Evolutionary conservation across 1,139 yeast genomes (phyloP).

Genomic region (Wickerhamomyces sp.): DNA sequence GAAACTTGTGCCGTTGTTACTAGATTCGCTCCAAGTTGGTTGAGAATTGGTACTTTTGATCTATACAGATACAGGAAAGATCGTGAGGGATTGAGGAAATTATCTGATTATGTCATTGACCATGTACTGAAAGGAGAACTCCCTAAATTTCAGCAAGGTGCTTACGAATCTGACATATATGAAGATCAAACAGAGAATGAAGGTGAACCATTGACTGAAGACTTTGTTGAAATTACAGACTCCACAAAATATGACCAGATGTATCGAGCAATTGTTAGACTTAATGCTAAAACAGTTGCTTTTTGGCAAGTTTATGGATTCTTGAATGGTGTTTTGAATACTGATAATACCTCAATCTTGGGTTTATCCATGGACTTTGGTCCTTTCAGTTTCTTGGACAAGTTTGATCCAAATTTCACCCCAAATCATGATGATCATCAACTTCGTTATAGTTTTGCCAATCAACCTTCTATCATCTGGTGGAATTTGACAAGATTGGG

Average conservation of each 20-base stretch:
- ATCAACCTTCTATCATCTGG: constrained; percentile 86
- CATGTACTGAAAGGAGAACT: constrained; percentile 48
- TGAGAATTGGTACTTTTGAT: constrained; percentile 88
- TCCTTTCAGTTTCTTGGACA: constrained; percentile 87
- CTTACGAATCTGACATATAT: constrained; percentile 23
- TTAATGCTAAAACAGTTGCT: constrained; percentile 79
- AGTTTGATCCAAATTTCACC: constrained; percentile 74
- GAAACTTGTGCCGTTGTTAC: constrained; percentile 86
- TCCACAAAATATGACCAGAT: constrained; percentile 64
- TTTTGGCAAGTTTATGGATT: constrained; percentile 91
- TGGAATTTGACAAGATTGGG: constrained; percentile 89
- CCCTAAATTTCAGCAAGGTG: constrained; percentile 29
- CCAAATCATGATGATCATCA: constrained; percentile 86
- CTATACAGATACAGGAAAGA: constrained; percentile 73
- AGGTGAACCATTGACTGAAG: constrained; percentile 3
- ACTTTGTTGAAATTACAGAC: constrained; percentile 28
- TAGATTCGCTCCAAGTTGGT: constrained; percentile 82
- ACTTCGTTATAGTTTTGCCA: constrained; percentile 68
- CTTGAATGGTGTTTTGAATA: constrained; percentile 88
- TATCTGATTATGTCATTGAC: constrained; percentile 71
- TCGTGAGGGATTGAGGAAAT: constrained; percentile 50
- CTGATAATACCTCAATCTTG: constrained; percentile 84
- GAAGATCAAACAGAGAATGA: constrained; percentile 11
- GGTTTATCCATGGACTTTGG: constrained; percentile 93
- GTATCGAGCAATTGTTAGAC: constrained; percentile 60